Base-by-base conservation (phyloP, 2,329 filamentous ascomycete species). In the Tolypocladium ovalisporum region DNA sequence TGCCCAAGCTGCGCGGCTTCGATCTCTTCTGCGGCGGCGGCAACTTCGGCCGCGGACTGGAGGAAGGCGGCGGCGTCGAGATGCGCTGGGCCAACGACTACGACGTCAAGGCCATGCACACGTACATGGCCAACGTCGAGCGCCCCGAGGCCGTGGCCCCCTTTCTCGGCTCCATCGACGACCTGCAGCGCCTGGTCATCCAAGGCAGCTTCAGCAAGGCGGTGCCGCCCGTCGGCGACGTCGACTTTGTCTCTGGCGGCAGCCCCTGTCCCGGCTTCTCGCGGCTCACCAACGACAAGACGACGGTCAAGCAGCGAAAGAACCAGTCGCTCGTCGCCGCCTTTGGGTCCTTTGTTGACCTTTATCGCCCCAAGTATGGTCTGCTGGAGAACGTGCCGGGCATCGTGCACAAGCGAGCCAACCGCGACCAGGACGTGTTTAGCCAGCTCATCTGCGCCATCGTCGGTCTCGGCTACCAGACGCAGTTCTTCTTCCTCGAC, bases 211-310 rank as follows among this genome's bases (percentile, higher is more conserved):
- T 73, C n/a, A 66, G 72, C 0, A 59, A 64, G 1, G 69, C 74
- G 0, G 75, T 88, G 5, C 84, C 87, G 0, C 64, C 62, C 0
- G 75, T 86, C 1, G 87, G 86, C 0, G 75, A 84, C 1, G 81
- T 93, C 0, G 81, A 88, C 13, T 79, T 90, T 35, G 82, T 93
- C 10, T 81, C 81, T 1, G 89, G 82, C 1, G 90, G 90, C 0
- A 89, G 83, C 55, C 90, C 90, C 0, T 95, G 90, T 62, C 88
- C 86, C 19, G 89, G 87, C 0, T 94, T 90, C 64, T 91, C 88
- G 0, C 56, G 62, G 0, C 68, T 89, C 1, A 92, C 92, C 6
- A 63, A 62, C 0, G 70, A 85, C 62, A 84, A 78, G 63, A 72
- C 76, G 0, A 85, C 79, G 2, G 66, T 74, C 0, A 56, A 73